Conservation (phyloP, 495 filamentous ascomycete genomes). For the Penicillium arizonense region DNA sequence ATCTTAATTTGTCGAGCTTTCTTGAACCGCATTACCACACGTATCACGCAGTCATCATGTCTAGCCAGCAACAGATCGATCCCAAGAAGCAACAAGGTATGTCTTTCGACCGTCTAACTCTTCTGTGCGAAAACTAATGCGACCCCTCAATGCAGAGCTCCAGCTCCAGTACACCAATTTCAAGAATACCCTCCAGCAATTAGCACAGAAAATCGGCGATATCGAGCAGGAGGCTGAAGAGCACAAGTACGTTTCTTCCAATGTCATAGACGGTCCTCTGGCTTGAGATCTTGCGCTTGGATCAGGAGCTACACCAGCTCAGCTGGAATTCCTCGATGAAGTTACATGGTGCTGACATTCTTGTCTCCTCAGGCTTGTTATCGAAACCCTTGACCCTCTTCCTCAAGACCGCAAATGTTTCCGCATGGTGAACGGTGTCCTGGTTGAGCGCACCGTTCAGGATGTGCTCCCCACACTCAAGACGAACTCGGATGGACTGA, state of each 20-base stretch:
- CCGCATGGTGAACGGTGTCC: conserved; percentile 95
- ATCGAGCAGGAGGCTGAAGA: conserved; percentile 96
- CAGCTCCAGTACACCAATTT: conserved; percentile 92
- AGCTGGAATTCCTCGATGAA: background rate
- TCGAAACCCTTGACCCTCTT: conserved; percentile 87
- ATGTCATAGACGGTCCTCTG: background rate
- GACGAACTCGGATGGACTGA: conserved; percentile 93
- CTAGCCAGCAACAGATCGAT: conserved; percentile 46
- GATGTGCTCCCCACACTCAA: conserved; percentile 88
- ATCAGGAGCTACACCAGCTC: background rate
- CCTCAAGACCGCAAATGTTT: conserved; percentile 91
- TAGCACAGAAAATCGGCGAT: conserved; percentile 94
- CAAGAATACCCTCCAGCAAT: conserved; percentile 90
- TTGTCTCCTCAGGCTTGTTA: conserved; percentile 68
- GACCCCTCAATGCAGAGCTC: conserved; percentile 61
- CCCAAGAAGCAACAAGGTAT: conserved; percentile 85
- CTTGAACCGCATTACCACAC: conserved; percentile 7
- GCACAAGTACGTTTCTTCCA: conserved; percentile 74
- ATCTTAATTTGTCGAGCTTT: conserved; percentile 33
- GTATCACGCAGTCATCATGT: conserved; percentile 32
- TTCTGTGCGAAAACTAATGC: conserved; percentile 10
- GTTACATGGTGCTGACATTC: conserved; percentile 13
- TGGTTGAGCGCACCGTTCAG: conserved; percentile 89
- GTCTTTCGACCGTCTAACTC: conserved; percentile 8
- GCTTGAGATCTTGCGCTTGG: background rate